A percentile compares a stretch with the other conserved stretches of the same genome.
Conservation (phyloP, 2,329 filamentous ascomycete genomes). For the Colletotrichum sp. region DNA sequence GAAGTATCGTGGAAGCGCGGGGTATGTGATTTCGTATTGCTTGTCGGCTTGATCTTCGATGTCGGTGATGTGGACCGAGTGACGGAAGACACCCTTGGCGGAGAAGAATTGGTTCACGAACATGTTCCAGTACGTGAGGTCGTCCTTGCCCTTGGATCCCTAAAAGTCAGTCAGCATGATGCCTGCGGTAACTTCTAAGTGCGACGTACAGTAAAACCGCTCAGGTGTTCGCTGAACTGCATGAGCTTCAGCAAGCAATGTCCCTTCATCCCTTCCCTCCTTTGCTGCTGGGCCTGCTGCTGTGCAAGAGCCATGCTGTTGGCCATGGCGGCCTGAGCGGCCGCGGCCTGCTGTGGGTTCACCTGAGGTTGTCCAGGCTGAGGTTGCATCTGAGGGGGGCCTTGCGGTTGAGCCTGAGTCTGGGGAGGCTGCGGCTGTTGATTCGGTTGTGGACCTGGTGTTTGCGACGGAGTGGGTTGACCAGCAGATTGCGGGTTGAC, state of each 20-base stretch:
- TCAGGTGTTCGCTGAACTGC: conserved; percentile 68
- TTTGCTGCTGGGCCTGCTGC: conserved; percentile 55
- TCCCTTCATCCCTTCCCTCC: conserved; percentile 57
- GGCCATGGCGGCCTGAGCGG: conserved; percentile 31
- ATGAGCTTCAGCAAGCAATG: conserved; percentile 64
- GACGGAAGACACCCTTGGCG: conserved; percentile 75
- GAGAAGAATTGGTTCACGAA: conserved; percentile 88
- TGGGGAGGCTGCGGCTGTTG: conserved; percentile 32
- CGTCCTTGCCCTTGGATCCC: conserved; percentile 66
- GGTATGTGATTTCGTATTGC: conserved; percentile 83
- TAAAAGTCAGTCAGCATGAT: conserved; percentile 29
- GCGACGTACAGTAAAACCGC: conserved; percentile 56
- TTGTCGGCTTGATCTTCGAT: conserved; percentile 68
- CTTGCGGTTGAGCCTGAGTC: conserved; percentile 28
- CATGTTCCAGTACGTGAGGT: conserved; percentile 76
- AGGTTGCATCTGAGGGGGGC: conserved; percentile 37
- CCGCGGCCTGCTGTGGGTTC: conserved; percentile 26
- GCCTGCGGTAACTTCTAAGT: neutral
- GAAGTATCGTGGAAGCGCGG: conserved; percentile 87
- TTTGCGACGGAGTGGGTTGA: conserved; percentile 23
- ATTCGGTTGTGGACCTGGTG: conserved; percentile 21
- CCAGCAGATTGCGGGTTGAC: conserved; percentile 22
- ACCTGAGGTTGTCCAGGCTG: conserved; percentile 33
- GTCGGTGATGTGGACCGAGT: conserved; percentile 65
- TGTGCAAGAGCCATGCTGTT: conserved; percentile 30